phyloP scores from a whole-genome alignment of 1,139 yeast genomes.

The Debaryomyces subglobosus region DNA sequence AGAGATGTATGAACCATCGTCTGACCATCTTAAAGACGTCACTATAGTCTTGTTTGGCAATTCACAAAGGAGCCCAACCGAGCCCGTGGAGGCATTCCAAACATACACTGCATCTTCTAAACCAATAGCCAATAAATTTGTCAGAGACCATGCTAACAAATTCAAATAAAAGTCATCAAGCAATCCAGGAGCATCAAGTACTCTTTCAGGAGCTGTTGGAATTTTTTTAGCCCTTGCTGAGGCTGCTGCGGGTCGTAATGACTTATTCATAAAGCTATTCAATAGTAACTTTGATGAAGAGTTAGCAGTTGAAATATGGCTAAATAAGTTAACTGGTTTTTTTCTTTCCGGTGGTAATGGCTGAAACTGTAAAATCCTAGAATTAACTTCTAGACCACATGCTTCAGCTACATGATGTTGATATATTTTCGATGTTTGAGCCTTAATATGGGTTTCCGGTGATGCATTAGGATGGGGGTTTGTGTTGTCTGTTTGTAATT shows the following conservation, averaged over 20 bases:
- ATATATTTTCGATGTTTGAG: slow-evolving; percentile 71
- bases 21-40: slow-evolving; percentile 87
- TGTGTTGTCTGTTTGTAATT: slow-evolving; percentile 33
- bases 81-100: slow-evolving; percentile 90
- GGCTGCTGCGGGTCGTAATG: slow-evolving; percentile 50
- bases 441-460: slow-evolving; percentile 60
- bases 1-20: slow-evolving; percentile 85
- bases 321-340: slow-evolving; percentile 55
- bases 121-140: slow-evolving; percentile 87
- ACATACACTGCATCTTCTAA: slow-evolving; percentile 82
- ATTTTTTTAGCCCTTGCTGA: slow-evolving; percentile 67
- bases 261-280: slow-evolving; percentile 15
- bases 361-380: slow-evolving; percentile 83
- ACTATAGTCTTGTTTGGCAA: slow-evolving; percentile 55
- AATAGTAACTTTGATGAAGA: slow-evolving; percentile 26
- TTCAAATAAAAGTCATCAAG: slow-evolving; percentile 92
- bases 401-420: slow-evolving; percentile 92
- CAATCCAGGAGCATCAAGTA: slow-evolving; percentile 94
- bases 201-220: slow-evolving; percentile 89
- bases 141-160: slow-evolving; percentile 84
- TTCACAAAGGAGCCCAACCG: slow-evolving; percentile 72
- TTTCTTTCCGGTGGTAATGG: slow-evolving; percentile 82
- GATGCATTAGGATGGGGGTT: slow-evolving; percentile 51
- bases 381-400: slow-evolving; percentile 85
- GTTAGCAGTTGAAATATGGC: slow-evolving; percentile 22